A percentile compares a stretch with the other conserved stretches of the same genome.
Evolutionary conservation across 805 yeast species (phyloP).

Genomic region (Candida namnaoensis): DNA sequence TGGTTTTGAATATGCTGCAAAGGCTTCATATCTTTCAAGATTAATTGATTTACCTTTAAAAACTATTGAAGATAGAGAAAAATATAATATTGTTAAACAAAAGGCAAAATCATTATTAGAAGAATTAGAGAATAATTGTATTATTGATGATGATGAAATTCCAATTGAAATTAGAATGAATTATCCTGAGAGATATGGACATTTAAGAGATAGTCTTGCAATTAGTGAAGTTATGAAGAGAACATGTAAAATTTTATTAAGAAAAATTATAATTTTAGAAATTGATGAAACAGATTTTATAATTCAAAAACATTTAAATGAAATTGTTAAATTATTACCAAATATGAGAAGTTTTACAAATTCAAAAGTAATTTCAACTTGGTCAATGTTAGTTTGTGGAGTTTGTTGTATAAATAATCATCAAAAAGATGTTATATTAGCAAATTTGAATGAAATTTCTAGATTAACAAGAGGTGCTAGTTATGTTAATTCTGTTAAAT

Average conservation of each 20-base stretch:
- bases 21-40: slow-evolving; percentile 23
- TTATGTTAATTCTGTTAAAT: slow-evolving; percentile 6
- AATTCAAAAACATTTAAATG: slow-evolving; percentile 7
- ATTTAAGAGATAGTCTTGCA: slow-evolving; percentile 9
- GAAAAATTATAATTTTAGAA: slow-evolving; percentile 6
- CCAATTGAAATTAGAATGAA: slow-evolving; percentile 9
- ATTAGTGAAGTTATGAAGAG: slow-evolving; percentile 12
- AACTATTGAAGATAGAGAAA: too few relatives aligned
- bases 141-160: background rate
- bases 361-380: slow-evolving; percentile 5
- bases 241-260: slow-evolving; percentile 10
- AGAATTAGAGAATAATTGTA: background rate
- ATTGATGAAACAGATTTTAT: slow-evolving; percentile 1
- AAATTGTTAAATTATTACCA: slow-evolving; percentile 2
- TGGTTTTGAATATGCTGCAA: slow-evolving; percentile 25
- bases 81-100: too few relatives aligned
- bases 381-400: slow-evolving; percentile 13
- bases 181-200: slow-evolving; percentile 3
- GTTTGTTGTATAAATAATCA: slow-evolving; percentile 2
- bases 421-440: slow-evolving; percentile 5
- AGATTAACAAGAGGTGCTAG: slow-evolving; percentile 6
- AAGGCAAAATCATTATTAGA: background rate
- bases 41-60: slow-evolving; percentile 1
- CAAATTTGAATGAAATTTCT: slow-evolving; percentile 5
- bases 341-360: slow-evolving; percentile 3